phyloP scores from a whole-genome alignment of 495 filamentous ascomycete genomes.

The Parachaetomium inaequale region DNA sequence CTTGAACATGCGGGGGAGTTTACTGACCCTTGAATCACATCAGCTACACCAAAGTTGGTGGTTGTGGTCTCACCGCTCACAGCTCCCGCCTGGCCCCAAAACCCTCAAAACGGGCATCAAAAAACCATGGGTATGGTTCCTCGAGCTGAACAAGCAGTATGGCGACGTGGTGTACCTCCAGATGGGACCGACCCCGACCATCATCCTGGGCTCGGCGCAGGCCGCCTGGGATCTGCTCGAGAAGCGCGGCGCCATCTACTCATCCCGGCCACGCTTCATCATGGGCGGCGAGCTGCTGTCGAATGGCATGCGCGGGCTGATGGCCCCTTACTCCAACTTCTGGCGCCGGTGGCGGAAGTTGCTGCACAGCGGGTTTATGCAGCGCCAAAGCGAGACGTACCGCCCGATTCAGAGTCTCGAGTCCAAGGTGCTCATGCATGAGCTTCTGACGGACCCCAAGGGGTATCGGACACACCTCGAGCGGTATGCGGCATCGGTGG shows the following conservation, averaged over 20 bases:
- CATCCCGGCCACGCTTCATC: constrained; percentile 46
- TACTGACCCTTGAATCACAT: neutral
- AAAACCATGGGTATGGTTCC: constrained; percentile 60
- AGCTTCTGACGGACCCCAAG: constrained; percentile 39
- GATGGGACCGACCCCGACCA: constrained; percentile 59
- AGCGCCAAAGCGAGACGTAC: constrained; percentile 52
- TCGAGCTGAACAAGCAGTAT: constrained; percentile 50
- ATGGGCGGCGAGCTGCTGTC: constrained; percentile 53
- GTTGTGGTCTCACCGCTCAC: constrained; percentile 30
- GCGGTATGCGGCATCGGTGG: constrained; percentile 56
- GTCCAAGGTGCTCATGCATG: constrained; percentile 45
- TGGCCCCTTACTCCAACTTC: constrained; percentile 48
- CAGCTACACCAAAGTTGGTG: constrained; percentile 33
- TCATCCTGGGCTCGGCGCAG: constrained; percentile 60
- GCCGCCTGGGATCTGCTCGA: constrained; percentile 54
- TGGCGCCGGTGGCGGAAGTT: constrained; percentile 56
- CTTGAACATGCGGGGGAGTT: neutral
- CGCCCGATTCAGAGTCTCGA: constrained; percentile 55
- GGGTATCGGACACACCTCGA: constrained; percentile 41
- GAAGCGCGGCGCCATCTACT: constrained; percentile 50
- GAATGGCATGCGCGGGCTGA: constrained; percentile 46
- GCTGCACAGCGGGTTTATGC: constrained; percentile 53
- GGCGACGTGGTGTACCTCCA: constrained; percentile 61
- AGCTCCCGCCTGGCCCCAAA: constrained; percentile 36
- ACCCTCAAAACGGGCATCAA: constrained; percentile 33